Percentiles rank a stretch among this genome's conserved stretches.
phyloP scores from a whole-genome alignment of 1,284 basidiomycete genomes.

The Inonotus hispidus region DNA sequence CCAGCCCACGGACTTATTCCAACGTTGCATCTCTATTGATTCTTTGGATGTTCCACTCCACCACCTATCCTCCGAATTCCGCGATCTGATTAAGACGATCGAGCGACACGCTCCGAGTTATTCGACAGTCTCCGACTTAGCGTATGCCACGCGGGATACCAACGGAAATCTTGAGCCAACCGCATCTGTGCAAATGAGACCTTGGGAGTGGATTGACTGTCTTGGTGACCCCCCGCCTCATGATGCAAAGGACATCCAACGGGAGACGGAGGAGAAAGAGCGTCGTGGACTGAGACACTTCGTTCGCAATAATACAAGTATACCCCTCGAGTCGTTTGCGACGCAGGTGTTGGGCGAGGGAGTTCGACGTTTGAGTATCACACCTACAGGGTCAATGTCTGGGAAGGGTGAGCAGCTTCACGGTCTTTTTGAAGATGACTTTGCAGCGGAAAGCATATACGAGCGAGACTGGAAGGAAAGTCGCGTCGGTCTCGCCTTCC shows the following conservation, averaged over 20 bases:
- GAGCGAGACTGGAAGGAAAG: constrained; percentile 67
- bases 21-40: constrained; percentile 50
- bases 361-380: constrained; percentile 21
- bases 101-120: constrained; percentile 48
- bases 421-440: constrained; percentile 58
- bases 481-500: neutral
- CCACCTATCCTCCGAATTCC: constrained; percentile 54
- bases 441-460: constrained; percentile 58
- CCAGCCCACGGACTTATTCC: constrained; percentile 50
- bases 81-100: constrained; percentile 48
- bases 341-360: constrained; percentile 57
- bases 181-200: constrained; percentile 57
- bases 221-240: constrained; percentile 50
- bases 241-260: constrained; percentile 38
- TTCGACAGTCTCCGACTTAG: constrained; percentile 49
- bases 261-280: constrained; percentile 35
- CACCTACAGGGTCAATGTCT: constrained; percentile 27
- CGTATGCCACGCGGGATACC: constrained; percentile 49
- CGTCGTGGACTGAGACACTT: constrained; percentile 30
- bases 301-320: constrained; percentile 61
- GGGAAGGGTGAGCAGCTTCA: constrained; percentile 35
- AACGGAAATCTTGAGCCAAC: constrained; percentile 44
- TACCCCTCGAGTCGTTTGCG: constrained; percentile 69
- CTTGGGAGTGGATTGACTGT: constrained; percentile 83
- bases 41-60: constrained; percentile 47